Percentiles rank a stretch among this genome's conserved stretches.
Conservation (phyloP, 202 grass and related monocot genomes). For the Panicum virgatum region DNA sequence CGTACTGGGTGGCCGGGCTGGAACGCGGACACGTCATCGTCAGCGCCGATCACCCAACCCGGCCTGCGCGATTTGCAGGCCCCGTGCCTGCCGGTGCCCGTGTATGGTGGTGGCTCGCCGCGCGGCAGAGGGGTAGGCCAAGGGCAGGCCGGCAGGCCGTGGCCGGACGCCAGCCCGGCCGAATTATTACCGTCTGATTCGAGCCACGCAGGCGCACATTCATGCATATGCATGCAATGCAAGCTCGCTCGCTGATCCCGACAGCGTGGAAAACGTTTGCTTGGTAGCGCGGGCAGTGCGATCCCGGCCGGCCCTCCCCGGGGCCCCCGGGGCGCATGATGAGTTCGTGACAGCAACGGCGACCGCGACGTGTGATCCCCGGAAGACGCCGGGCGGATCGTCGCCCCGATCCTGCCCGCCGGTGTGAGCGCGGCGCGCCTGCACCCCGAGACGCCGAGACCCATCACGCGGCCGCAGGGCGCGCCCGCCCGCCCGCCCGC, state of each 20-base stretch:
- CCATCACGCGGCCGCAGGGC: neutral
- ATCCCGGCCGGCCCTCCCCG: neutral
- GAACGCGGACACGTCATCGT: constrained; percentile 15
- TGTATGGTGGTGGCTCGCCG: neutral
- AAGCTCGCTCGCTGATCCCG: neutral
- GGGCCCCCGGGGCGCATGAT: neutral
- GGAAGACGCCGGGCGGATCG: neutral
- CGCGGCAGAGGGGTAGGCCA: neutral
- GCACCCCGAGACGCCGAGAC: neutral
- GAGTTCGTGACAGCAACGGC: constrained; percentile 3
- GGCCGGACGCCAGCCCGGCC: constrained; percentile 3
- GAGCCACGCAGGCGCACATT: constrained; percentile 1
- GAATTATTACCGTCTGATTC: constrained; percentile 13
- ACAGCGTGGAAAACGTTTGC: constrained; percentile 9
- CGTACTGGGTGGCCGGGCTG: neutral
- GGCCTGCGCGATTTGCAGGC: neutral
- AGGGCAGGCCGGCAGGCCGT: neutral
- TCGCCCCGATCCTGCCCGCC: neutral
- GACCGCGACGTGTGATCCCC: neutral
- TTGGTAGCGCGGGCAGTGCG: constrained; percentile 4
- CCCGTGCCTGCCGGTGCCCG: neutral
- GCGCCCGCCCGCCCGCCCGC: neutral
- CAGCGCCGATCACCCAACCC: neutral
- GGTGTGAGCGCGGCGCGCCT: neutral
- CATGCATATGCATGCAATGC: too few species aligned